Evolutionary conservation across 2,329 filamentous ascomycete species (phyloP).

Genomic region (Plenodomus biglobosus): DNA sequence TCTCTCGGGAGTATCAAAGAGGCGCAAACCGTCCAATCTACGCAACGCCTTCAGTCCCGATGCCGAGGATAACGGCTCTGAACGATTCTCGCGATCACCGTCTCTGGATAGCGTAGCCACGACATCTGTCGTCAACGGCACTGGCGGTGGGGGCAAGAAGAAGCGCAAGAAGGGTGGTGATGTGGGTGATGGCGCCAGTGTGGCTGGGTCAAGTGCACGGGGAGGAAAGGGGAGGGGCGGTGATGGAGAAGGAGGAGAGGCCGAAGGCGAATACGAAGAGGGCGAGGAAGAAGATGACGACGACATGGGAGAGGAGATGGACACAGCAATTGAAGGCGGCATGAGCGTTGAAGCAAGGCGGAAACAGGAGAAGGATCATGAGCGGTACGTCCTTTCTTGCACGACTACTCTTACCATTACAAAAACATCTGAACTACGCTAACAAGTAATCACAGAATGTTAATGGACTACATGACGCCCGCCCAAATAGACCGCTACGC

Average conservation of each 20-base stretch:
- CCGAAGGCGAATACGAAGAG: constrained; percentile 61
- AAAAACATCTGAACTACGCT: neutral
- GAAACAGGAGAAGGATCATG: constrained; percentile 68
- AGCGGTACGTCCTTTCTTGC: constrained; percentile 44
- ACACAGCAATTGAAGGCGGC: constrained; percentile 51
- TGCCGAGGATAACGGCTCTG: constrained; percentile 50
- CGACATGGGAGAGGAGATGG: constrained; percentile 48
- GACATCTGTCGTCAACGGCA: constrained; percentile 45
- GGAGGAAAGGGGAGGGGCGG: constrained; percentile 27
- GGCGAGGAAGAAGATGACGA: constrained; percentile 59
- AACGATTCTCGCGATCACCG: constrained; percentile 63
- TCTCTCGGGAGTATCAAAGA: constrained; percentile 55
- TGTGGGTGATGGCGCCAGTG: constrained; percentile 30
- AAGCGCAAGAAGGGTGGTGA: constrained; percentile 52
- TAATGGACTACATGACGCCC: constrained; percentile 65
- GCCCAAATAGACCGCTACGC: constrained; percentile 71
- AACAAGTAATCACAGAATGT: constrained; percentile 45
- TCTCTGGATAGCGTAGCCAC: constrained; percentile 65
- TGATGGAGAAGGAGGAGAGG: constrained; percentile 40
- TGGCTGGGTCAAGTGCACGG: constrained; percentile 42
- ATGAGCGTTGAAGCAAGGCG: constrained; percentile 59
- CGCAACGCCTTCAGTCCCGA: constrained; percentile 79
- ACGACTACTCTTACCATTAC: neutral
- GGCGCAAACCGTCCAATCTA: constrained; percentile 72
- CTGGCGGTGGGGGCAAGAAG: constrained; percentile 58